Percentiles rank a stretch among this genome's conserved stretches.
Conservation (phyloP, 805 yeast genomes). For the Metschnikowia koreensis region DNA sequence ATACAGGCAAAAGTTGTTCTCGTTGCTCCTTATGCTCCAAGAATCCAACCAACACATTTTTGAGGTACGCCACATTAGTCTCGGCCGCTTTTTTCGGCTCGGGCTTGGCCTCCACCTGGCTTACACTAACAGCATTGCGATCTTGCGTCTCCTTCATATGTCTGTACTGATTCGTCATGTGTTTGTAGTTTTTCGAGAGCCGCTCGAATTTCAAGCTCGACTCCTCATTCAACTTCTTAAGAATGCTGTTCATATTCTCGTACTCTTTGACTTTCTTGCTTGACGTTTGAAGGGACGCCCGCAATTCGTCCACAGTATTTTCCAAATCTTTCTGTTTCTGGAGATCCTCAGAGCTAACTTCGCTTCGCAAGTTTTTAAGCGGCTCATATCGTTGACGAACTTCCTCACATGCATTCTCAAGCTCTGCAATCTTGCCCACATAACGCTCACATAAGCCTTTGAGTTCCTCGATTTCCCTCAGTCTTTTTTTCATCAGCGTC, state of each 20-base stretch:
- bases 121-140: slow-evolving; percentile 2
- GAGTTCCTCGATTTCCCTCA: slow-evolving; percentile 64
- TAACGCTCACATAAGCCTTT: slow-evolving; percentile 43
- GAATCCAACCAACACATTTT: slow-evolving; percentile 88
- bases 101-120: slow-evolving; percentile 5
- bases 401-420: slow-evolving; percentile 31
- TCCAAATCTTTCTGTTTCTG: slow-evolving; percentile 23
- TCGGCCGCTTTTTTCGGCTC: slow-evolving; percentile 17
- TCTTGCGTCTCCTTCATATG: slow-evolving; percentile 34
- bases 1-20: slow-evolving; percentile 77
- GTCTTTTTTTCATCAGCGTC: slow-evolving; percentile 49
- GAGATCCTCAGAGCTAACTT: slow-evolving; percentile 4
- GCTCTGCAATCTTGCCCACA: slow-evolving; percentile 36
- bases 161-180: slow-evolving; percentile 57
- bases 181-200: slow-evolving; percentile 66
- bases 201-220: slow-evolving; percentile 65
- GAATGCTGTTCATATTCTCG: slow-evolving; percentile 51
- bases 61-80: slow-evolving; percentile 68
- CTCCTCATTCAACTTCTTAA: slow-evolving; percentile 65
- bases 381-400: slow-evolving; percentile 28
- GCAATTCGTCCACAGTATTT: slow-evolving; percentile 41
- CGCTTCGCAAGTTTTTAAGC: slow-evolving; percentile 20
- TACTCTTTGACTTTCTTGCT: slow-evolving; percentile 53
- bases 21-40: slow-evolving; percentile 93
- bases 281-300: slow-evolving; percentile 51